Conservation (phyloP, 2,329 filamentous ascomycete species). For the Nemania sp. region DNA sequence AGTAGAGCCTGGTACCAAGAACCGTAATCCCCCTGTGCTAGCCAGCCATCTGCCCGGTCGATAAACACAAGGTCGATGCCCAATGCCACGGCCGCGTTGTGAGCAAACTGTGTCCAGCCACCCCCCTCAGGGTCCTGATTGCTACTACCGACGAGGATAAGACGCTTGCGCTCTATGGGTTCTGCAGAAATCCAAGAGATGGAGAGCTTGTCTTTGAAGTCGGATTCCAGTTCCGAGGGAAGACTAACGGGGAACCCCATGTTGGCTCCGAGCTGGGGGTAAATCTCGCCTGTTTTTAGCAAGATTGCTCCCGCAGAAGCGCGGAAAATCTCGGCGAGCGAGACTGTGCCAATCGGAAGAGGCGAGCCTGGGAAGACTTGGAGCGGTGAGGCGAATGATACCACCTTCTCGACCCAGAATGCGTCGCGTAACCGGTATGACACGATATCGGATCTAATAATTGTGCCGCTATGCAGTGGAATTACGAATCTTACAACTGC, state of each 20-base stretch:
- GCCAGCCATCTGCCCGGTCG: constrained; percentile 43
- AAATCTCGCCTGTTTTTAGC: constrained; percentile 19
- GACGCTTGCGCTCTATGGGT: constrained; percentile 40
- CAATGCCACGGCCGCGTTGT: constrained; percentile 41
- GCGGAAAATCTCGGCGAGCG: constrained; percentile 40
- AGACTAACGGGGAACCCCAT: constrained; percentile 1
- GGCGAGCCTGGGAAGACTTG: constrained; percentile 37
- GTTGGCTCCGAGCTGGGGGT: background rate
- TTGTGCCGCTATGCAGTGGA: constrained; percentile 40
- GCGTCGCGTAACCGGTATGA: constrained; percentile 44
- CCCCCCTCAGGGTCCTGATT: constrained; percentile 44
- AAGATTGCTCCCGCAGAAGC: constrained; percentile 44
- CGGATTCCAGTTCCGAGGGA: constrained; percentile 37
- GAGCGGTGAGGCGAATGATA: constrained; percentile 42
- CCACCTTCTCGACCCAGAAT: constrained; percentile 37
- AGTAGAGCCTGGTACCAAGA: constrained; percentile 46
- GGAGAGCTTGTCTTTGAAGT: constrained; percentile 44
- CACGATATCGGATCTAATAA: constrained; percentile 46
- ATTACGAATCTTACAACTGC: constrained; percentile 41
- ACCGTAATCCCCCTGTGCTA: constrained; percentile 40
- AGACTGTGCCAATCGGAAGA: constrained; percentile 25
- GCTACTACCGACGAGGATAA: constrained; percentile 46
- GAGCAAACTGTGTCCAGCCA: constrained; percentile 45
- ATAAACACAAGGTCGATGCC: constrained; percentile 47
- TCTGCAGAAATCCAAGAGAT: constrained; percentile 40